Evolutionary conservation across 352 stramenopile genomes (phyloP).

Genomic region (Phytophthora multivora): DNA sequence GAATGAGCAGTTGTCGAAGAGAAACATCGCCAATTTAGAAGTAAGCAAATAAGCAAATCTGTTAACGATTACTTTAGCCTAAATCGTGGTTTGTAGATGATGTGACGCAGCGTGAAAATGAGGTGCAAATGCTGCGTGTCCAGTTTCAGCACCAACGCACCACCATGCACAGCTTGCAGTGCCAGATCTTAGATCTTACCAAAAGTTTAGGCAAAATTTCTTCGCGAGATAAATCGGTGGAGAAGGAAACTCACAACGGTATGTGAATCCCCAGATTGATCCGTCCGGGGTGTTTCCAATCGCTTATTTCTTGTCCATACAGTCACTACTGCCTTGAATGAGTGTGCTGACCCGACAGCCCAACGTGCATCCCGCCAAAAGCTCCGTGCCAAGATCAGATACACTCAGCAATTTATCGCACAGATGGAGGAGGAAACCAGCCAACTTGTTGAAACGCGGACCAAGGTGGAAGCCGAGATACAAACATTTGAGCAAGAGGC

Average conservation of each 20-base stretch:
- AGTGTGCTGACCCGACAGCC: constrained; percentile 25
- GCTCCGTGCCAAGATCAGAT: constrained; percentile 47
- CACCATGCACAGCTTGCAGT: constrained; percentile 39
- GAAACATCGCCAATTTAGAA: constrained; percentile 47
- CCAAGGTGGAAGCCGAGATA: constrained; percentile 36
- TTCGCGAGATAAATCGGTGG: constrained; percentile 10
- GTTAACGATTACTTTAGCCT: not conserved
- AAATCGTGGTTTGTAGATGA: constrained; percentile 32
- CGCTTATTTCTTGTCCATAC: not conserved
- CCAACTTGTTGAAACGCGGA: constrained; percentile 28
- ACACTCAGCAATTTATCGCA: constrained; percentile 47
- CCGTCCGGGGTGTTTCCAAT: not conserved
- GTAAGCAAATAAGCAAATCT: constrained; percentile 12
- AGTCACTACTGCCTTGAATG: constrained; percentile 26
- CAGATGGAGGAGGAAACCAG: constrained; percentile 43
- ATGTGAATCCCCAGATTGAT: not conserved
- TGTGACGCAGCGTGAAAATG: constrained; percentile 36
- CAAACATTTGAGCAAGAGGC: constrained; percentile 25
- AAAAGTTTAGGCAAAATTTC: constrained; percentile 28
- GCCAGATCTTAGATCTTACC: constrained; percentile 31
- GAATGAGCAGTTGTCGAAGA: constrained; percentile 40
- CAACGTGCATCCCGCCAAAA: constrained; percentile 43
- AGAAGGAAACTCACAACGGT: constrained; percentile 28
- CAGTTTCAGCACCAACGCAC: constrained; percentile 37
- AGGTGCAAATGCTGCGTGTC: constrained; percentile 34